Percentiles rank a stretch among this genome's conserved stretches.
These are phyloP conservation scores for Fusarium sp. DNA, from an alignment of 2,329 filamentous ascomycete species.

Conservation along the genomic window DNA sequence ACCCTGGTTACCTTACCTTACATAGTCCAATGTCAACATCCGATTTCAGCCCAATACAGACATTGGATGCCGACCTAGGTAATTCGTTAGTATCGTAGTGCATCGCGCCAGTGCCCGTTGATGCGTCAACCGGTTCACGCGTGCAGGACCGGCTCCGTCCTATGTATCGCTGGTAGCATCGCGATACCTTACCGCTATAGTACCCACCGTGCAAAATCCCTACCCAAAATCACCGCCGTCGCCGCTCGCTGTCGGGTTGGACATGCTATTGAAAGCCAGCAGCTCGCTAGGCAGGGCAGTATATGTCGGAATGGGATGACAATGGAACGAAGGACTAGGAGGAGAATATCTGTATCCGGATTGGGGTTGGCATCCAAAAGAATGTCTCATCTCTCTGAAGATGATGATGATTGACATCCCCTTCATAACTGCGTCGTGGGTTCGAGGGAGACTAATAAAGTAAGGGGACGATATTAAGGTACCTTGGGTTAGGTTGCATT, in stretches of 20 bases:
- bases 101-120: constrained; percentile 36
- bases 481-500: constrained; percentile 33
- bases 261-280: constrained; percentile 34
- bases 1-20: constrained; percentile 13
- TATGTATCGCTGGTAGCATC: constrained; percentile 27
- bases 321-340: constrained; percentile 8
- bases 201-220: constrained; percentile 41
- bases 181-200: constrained; percentile 9
- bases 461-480: constrained; percentile 36
- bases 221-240: constrained; percentile 40
- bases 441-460: constrained; percentile 34
- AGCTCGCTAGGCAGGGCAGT: constrained; percentile 21
- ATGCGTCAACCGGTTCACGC: constrained; percentile 43
- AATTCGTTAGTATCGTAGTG: not conserved
- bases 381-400: constrained; percentile 37
- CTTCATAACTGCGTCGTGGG: constrained; percentile 36
- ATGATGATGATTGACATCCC: constrained; percentile 37
- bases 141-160: constrained; percentile 15
- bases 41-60: constrained; percentile 23
- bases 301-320: constrained; percentile 22
- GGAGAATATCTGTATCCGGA: constrained; percentile 23
- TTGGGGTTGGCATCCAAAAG: constrained; percentile 27
- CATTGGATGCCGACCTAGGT: constrained; percentile 8
- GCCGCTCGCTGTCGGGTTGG: constrained; percentile 32
- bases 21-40: constrained; percentile 25